Conservation (phyloP, 176 grass and related monocot genomes). For the Canna indica region DNA sequence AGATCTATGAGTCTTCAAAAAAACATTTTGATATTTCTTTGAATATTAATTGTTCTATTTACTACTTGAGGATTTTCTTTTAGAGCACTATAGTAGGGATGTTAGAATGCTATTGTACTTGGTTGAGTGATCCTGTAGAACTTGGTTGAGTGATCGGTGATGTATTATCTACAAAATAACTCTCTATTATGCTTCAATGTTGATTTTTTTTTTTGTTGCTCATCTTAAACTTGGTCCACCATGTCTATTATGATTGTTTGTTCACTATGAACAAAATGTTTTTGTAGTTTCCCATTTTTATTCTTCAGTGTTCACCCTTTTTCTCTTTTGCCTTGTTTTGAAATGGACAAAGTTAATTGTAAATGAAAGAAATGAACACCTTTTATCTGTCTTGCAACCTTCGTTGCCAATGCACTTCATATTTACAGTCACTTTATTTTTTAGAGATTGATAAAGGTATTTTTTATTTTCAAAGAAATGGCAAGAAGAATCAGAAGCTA, state of each 20-base stretch:
- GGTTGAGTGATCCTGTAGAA: background rate
- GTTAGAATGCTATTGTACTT: background rate
- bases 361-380: background rate
- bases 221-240: background rate
- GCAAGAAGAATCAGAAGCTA: conserved; percentile 27
- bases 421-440: background rate
- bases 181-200: background rate
- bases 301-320: background rate
- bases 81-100: too few relatives aligned
- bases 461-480: conserved; percentile 43
- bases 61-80: background rate
- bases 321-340: background rate
- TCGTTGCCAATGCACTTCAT: background rate
- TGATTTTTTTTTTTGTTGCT: background rate
- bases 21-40: background rate
- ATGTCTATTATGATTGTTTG: background rate
- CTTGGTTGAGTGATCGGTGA: background rate
- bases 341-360: too few relatives aligned
- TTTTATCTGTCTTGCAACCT: background rate
- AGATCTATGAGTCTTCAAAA: background rate
- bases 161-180: background rate
- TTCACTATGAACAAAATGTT: background rate
- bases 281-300: background rate
- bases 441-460: background rate
- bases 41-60: background rate